Conservation (phyloP, 441 rosid genomes). For the Gossypium armourianum region DNA sequence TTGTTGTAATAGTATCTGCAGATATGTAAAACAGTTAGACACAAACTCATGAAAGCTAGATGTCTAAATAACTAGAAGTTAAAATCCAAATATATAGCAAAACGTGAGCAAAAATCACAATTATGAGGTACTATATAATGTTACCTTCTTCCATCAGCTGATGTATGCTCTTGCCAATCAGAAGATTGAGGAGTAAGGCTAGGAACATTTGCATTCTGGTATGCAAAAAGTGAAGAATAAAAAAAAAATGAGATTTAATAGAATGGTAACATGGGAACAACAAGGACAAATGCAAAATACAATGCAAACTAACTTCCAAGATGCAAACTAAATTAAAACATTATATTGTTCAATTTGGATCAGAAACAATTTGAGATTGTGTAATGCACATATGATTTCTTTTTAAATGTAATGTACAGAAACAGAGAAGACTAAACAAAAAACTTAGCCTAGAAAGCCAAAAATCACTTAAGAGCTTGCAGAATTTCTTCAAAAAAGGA, state of each 20-base stretch:
- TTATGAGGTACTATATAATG: constrained; percentile 16
- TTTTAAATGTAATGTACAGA: not conserved
- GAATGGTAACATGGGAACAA: not conserved
- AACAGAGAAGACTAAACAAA: not conserved
- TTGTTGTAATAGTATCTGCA: constrained; percentile 88
- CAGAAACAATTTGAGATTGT: not conserved
- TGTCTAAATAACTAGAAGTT: not conserved
- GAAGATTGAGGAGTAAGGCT: constrained; percentile 39
- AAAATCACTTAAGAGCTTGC: not conserved
- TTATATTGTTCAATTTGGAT: constrained; percentile 1
- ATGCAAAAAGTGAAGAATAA: constrained; percentile 17
- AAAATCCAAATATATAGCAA: not conserved
- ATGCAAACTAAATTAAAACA: not conserved
- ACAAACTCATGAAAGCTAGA: not conserved
- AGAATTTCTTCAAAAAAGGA: not conserved
- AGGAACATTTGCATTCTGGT: constrained; percentile 35
- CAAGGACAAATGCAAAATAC: not conserved
- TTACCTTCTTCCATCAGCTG: constrained; percentile 85
- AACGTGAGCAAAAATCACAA: constrained; percentile 2
- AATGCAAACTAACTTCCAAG: not conserved
- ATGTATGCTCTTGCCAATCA: constrained; percentile 91
- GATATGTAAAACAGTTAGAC: constrained; percentile 14
- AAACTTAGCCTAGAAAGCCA: not conserved
- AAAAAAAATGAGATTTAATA: constrained; percentile 4
- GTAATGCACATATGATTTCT: not conserved